These are phyloP conservation scores for Nothomitra cinnamomea DNA, from an alignment of 2,329 filamentous ascomycete genomes.

Conservation along the genomic window DNA sequence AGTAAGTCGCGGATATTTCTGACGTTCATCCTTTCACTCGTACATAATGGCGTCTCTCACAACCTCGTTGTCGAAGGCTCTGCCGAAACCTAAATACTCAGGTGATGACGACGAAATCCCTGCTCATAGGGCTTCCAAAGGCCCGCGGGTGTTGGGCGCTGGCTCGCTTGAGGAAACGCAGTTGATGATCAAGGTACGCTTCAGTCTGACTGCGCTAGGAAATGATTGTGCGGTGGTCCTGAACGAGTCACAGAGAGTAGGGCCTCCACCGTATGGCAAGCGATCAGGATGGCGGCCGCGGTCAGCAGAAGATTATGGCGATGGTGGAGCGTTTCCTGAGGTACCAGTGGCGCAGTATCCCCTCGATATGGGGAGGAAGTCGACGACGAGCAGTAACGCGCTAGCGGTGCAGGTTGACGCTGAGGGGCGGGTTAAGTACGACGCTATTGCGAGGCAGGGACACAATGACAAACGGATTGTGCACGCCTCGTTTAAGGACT, in stretches of 20 bases:
- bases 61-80: constrained; percentile 56
- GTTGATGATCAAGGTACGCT: constrained; percentile 54
- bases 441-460: constrained; percentile 80
- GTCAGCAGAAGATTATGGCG: constrained; percentile 77
- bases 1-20: too few species aligned
- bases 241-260: constrained; percentile 39
- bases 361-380: constrained; percentile 81
- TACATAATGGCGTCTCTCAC: constrained; percentile 46
- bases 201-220: not conserved
- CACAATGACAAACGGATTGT: constrained; percentile 73
- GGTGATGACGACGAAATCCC: constrained; percentile 75
- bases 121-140: constrained; percentile 52
- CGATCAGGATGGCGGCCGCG: constrained; percentile 83
- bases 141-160: constrained; percentile 65
- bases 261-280: constrained; percentile 76
- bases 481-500: constrained; percentile 89
- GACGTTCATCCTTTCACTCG: not conserved
- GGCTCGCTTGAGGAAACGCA: constrained; percentile 72
- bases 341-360: constrained; percentile 90
- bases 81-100: constrained; percentile 82
- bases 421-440: constrained; percentile 90
- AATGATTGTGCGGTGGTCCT: not conserved
- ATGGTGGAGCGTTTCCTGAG: constrained; percentile 92
- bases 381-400: constrained; percentile 55
- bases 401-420: constrained; percentile 82